Evolutionary conservation across 352 stramenopile genomes (phyloP).

Genomic region (Phytophthora citrophthora): DNA sequence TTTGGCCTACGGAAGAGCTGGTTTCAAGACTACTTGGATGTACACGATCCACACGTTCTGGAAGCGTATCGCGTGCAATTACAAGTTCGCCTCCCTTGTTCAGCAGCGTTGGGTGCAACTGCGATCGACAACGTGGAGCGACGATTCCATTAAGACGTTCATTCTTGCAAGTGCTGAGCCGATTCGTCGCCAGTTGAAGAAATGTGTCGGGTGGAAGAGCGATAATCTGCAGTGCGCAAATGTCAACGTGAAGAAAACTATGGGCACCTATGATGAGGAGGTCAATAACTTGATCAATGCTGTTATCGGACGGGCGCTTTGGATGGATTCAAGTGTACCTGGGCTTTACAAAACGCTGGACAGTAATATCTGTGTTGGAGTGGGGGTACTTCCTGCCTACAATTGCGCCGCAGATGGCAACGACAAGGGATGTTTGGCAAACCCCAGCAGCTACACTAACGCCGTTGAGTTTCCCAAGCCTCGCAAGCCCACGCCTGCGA

Average conservation of each 20-base stretch:
- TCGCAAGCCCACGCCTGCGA: conserved; percentile 32
- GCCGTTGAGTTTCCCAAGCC: conserved; percentile 49
- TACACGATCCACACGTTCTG: conserved; percentile 63
- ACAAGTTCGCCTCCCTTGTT: conserved; percentile 68
- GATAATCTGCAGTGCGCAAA: conserved; percentile 65
- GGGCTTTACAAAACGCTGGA: conserved; percentile 50
- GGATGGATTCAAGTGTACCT: conserved; percentile 59
- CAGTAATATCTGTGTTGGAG: conserved; percentile 36
- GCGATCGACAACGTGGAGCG: conserved; percentile 55
- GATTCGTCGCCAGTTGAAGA: conserved; percentile 51
- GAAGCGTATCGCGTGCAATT: conserved; percentile 73
- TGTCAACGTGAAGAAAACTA: conserved; percentile 33
- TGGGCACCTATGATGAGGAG: conserved; percentile 47
- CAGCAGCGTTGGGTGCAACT: conserved; percentile 61
- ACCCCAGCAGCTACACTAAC: conserved; percentile 47
- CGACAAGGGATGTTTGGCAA: conserved; percentile 52
- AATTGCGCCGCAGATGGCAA: conserved; percentile 59
- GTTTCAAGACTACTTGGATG: conserved; percentile 53
- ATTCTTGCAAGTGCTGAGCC: conserved; percentile 43
- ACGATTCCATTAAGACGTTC: conserved; percentile 56
- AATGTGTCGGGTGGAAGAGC: conserved; percentile 56
- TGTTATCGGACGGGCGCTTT: conserved; percentile 46
- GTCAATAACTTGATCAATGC: conserved; percentile 40
- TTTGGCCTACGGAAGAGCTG: conserved; percentile 58
- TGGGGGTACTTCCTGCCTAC: conserved; percentile 53